phyloP scores from a whole-genome alignment of 176 grass and related monocot genomes.

The Microstegium vimineum region DNA sequence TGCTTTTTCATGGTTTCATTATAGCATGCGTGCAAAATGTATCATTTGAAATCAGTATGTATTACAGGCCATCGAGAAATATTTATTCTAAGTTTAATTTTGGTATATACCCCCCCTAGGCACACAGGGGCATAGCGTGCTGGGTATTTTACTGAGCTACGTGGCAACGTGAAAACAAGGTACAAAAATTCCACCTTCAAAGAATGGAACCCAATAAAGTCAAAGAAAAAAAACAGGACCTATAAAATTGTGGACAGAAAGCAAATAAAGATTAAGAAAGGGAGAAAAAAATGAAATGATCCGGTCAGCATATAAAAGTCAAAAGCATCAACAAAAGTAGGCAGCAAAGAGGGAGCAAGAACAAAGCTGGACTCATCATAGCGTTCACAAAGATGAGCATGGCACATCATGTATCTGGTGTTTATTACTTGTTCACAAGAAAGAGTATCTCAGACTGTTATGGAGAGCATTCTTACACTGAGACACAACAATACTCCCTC shows the following conservation, averaged over 20 bases:
- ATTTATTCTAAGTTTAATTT: neutral
- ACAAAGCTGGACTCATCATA: constrained; percentile 42
- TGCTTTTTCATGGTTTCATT: neutral
- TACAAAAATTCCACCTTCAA: constrained; percentile 37
- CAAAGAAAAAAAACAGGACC: constrained; percentile 8
- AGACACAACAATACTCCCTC: neutral
- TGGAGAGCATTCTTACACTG: neutral
- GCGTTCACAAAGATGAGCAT: constrained; percentile 26
- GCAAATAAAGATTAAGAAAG: constrained; percentile 27
- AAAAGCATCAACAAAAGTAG: constrained; percentile 44
- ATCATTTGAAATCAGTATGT: neutral
- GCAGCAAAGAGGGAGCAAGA: constrained; percentile 31
- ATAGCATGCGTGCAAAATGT: neutral
- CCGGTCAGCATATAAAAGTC: constrained; percentile 43
- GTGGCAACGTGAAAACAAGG: neutral
- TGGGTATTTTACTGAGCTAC: neutral
- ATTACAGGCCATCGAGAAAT: neutral
- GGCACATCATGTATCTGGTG: constrained; percentile 26
- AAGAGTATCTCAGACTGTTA: neutral
- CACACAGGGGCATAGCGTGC: neutral
- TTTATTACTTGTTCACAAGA: constrained; percentile 10
- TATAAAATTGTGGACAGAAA: constrained; percentile 31
- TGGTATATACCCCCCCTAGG: neutral
- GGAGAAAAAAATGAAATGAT: constrained; percentile 21
- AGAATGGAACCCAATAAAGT: constrained; percentile 36